Evolutionary conservation across 2,329 filamentous ascomycete species (phyloP).

Genomic region (Alternaria sp.): DNA sequence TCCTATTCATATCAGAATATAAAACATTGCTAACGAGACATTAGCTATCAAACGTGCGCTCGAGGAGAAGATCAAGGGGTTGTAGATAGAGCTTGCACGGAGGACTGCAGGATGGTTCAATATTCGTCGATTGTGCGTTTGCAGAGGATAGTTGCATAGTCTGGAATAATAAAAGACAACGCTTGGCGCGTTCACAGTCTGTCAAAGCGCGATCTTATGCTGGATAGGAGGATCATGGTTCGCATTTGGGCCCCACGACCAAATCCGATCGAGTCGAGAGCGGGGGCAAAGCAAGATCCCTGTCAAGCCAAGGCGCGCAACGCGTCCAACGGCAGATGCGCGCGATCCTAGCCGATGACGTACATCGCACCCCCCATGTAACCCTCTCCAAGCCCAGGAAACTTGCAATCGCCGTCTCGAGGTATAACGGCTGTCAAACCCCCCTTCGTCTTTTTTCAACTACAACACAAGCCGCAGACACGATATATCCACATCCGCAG

Average conservation of each 20-base stretch:
- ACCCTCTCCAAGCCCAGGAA: constrained; percentile 5
- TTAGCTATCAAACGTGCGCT: constrained; percentile 50
- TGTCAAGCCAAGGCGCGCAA: constrained; percentile 16
- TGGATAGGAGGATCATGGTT: background rate
- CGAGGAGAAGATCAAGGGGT: constrained; percentile 46
- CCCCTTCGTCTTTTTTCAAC: background rate
- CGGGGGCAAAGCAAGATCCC: constrained; percentile 13
- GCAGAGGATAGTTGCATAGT: background rate
- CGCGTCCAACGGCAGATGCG: constrained; percentile 6
- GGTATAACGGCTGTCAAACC: background rate
- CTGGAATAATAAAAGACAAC: background rate
- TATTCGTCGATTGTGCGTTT: background rate
- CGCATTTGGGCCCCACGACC: background rate
- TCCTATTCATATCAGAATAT: background rate
- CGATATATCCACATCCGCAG: background rate
- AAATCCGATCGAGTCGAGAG: background rate
- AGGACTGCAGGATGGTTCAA: background rate
- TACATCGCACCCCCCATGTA: constrained; percentile 17
- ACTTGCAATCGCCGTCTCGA: constrained; percentile 7
- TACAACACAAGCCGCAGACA: no score
- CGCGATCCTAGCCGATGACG: constrained; percentile 31
- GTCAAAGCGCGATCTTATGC: background rate
- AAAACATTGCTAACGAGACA: constrained; percentile 24
- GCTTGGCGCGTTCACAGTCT: background rate
- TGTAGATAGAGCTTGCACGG: constrained; percentile 24